Base-by-base conservation (phyloP, 768 basidiomycete species). In the Russula ochroleuca region DNA sequence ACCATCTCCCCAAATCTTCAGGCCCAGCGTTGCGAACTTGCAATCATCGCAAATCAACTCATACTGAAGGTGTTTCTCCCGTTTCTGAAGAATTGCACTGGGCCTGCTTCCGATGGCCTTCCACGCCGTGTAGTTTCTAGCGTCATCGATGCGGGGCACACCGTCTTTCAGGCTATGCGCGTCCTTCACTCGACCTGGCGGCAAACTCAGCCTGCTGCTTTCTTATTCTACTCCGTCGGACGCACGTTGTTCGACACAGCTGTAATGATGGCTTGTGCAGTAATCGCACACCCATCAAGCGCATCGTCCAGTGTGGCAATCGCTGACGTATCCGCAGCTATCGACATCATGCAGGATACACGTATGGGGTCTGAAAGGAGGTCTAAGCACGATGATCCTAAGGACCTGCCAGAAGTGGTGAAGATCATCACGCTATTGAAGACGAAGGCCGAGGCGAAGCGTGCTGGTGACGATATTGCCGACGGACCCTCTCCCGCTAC, bases 41-140 rank as follows among this genome's bases (percentile, higher is more conserved):
- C 80, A 0, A 80, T 88, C 49, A 76, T 82, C 56, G 83, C 85
- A 5, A 79, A 88, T 67, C 74, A 83, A 43, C 71, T 91, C 57
- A 76, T 88, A 59, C 74, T 90, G 66, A 84, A 83, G 72, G 75
- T 83, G 7, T 90, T 86, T 70, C 70, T 84, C n/a, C 89, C 90
- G 0, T 88, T 90, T 73, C 73, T 90, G 64, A 73, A 72, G 67
- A 66, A 69, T 47, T 65, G 51, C 69, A 70, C 63, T 40, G 65
- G 41, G 56, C 70, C 59, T 57, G 70, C 58, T 60, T 67, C 69
- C 64, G 61, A 73, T 57, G 70, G 74, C 59, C 71, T 77, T 13
- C 75, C 78, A 59, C 80, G 80, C 61, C 83, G 84, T 63, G 85
- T 85, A 1, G 78, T 80, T 15, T 77, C 81, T 41, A 83, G 84